Evolutionary conservation across 148 eudicot species (phyloP), one percentile per base, ranked within the genome.

Genomic region (Vaccinium myrtillus): DNA sequence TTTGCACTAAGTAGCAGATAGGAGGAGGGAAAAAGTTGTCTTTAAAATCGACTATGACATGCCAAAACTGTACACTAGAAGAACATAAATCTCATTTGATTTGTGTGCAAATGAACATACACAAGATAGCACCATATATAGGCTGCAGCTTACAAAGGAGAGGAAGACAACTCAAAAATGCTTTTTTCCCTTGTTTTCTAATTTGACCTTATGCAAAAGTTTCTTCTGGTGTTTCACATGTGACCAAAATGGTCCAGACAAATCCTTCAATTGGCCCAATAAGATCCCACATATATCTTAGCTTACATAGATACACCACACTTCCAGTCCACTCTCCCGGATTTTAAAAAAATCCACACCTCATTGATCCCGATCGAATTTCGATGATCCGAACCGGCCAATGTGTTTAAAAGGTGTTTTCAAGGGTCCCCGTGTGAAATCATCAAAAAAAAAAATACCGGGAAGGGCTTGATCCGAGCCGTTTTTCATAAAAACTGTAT

Each of bases 161-260:
- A 78, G 49, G 21, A 18, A 78, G 43, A 69, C 43, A 30, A 30
- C 74, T 69, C 74, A 18, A 69, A 69, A 13, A 69, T 27, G 74
- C 59, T 0, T 78, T 53, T 53, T 53, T 16, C 46, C 46, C 4
- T 77, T 23, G 7, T 48, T 10, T 11, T 53, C 71, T 25, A 18
- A 1, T 63, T 46, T 43, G 48, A 63, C 46, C 19, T 61, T 21
- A n/a, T 46, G 39, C 73, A 23, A n/a, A 23, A 25, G 25, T 69
- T n/a, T n/a, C n/a, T n/a, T n/a, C n/a, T n/a, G n/a, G n/a, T n/a
- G n/a, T n/a, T 25, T 67, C n/a, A 67, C 56, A 81, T 49, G 16
- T 65, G 27, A 82, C 84, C 39, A 30, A 69, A 69, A 69, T 69
- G 43, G 18, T 30, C 39, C 43, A 69, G 74, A 27, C 74, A 65